Evolutionary conservation across 2,329 filamentous ascomycete genomes (phyloP).

Genomic region (Trichoderma sp.): DNA sequence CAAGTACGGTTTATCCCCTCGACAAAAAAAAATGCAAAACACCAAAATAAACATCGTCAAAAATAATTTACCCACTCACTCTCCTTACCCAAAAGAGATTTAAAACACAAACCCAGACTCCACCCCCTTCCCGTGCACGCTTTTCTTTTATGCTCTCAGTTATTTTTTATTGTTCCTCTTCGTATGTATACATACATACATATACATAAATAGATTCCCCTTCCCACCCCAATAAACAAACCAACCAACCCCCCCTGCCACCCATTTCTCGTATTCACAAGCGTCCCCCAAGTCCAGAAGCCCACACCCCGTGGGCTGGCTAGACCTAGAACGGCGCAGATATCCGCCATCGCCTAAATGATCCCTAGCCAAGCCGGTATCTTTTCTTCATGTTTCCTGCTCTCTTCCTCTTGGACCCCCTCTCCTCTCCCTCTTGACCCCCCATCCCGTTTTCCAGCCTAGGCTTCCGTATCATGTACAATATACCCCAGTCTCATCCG

Average conservation of each 20-base stretch:
- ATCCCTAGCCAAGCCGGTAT: background rate
- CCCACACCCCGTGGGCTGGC: conserved; percentile 17
- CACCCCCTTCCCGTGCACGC: background rate
- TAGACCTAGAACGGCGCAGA: conserved; percentile 23
- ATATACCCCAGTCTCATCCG: background rate
- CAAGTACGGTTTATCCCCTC: background rate
- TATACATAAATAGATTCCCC: conserved; percentile 18
- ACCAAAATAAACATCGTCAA: background rate
- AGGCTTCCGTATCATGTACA: conserved; percentile 5
- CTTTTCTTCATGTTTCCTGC: background rate
- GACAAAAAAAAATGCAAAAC: background rate
- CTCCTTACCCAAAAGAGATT: background rate
- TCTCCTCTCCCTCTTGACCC: background rate
- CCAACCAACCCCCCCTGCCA: conserved; percentile 8
- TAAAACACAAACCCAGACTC: background rate
- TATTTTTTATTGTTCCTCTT: background rate
- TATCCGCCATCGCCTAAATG: conserved; percentile 19
- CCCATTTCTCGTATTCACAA: conserved; percentile 26
- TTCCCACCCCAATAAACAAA: background rate
- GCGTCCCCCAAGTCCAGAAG: conserved; percentile 13
- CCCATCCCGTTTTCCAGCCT: background rate
- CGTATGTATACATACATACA: background rate
- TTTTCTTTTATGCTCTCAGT: background rate
- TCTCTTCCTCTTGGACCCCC: background rate
- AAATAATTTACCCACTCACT: background rate